These are phyloP conservation scores for Isatis lusitanica DNA, from an alignment of 441 rosid species.

Conservation along the genomic window DNA sequence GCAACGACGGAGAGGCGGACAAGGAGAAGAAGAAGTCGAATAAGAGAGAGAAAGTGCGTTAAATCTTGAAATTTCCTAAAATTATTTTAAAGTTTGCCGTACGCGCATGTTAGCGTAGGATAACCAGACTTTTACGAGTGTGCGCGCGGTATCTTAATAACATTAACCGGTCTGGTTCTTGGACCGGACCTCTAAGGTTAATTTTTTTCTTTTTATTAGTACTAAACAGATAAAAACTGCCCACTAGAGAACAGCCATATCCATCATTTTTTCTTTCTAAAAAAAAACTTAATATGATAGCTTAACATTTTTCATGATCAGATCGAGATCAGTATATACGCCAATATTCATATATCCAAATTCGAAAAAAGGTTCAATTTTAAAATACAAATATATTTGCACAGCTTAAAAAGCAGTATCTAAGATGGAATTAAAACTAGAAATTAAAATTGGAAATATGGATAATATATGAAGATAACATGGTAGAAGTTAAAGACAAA, in stretches of 20 bases:
- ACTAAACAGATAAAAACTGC: background rate
- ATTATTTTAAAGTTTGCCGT: slow-evolving; percentile 23
- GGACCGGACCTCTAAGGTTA: background rate
- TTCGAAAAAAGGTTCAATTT: too few species aligned
- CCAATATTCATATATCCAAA: background rate
- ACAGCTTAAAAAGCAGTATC: too few species aligned
- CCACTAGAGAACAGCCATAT: background rate
- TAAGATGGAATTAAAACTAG: too few species aligned
- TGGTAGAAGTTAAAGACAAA: too few species aligned
- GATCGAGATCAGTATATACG: background rate
- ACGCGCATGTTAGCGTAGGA: slow-evolving; percentile 23
- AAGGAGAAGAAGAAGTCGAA: background rate
- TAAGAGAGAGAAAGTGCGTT: slow-evolving; percentile 17
- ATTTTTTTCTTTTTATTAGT: too few species aligned
- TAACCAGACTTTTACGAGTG: background rate
- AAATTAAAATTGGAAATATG: too few species aligned
- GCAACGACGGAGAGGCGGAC: slow-evolving; percentile 37
- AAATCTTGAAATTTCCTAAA: slow-evolving; percentile 25
- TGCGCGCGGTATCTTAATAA: slow-evolving; percentile 18
- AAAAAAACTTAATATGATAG: too few species aligned
- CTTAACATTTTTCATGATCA: background rate
- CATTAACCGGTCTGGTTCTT: slow-evolving; percentile 14
- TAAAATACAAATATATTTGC: too few species aligned
- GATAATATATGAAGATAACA: too few species aligned
- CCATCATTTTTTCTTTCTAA: background rate